These are phyloP conservation scores for Usnea hakonensis DNA, from an alignment of 495 filamentous ascomycete genomes.

Conservation along the genomic window DNA sequence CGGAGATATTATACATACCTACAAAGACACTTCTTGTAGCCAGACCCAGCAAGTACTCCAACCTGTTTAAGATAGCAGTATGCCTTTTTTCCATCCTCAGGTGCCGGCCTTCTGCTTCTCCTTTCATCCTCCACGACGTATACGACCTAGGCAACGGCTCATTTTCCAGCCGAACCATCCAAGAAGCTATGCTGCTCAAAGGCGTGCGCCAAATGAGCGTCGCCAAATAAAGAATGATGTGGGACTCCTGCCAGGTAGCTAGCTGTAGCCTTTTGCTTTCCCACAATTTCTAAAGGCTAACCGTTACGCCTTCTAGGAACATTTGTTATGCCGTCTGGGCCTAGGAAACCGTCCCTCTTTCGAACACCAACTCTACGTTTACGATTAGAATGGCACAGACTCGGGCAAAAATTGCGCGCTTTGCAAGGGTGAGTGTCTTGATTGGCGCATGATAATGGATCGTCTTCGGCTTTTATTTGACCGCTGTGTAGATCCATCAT, in stretches of 20 bases:
- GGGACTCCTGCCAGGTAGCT: conserved; percentile 7
- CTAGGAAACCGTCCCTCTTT: conserved; percentile 50
- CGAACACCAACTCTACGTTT: conserved; percentile 35
- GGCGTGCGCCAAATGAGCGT: too few relatives aligned
- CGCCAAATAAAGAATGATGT: background rate
- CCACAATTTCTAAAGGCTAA: background rate
- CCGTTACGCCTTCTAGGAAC: conserved; percentile 35
- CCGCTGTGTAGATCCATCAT: conserved; percentile 23
- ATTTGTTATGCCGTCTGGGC: conserved; percentile 51
- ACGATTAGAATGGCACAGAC: conserved; percentile 40
- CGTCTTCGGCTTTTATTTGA: background rate
- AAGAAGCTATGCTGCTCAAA: conserved; percentile 3
- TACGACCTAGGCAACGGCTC: background rate
- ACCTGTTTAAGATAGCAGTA: background rate
- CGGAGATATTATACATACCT: too few relatives aligned
- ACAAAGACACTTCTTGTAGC: too few relatives aligned
- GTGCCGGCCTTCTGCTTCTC: conserved; percentile 4
- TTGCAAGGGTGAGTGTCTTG: conserved; percentile 33
- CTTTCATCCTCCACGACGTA: conserved; percentile 3
- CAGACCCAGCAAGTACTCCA: too few relatives aligned
- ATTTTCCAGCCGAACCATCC: conserved; percentile 2
- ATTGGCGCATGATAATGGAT: background rate
- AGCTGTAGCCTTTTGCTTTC: background rate
- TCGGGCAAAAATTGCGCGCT: conserved; percentile 37
- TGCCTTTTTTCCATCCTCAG: conserved; percentile 6